Evolutionary conservation across 441 rosid genomes (phyloP), one percentile per base, ranked within the genome.

Genomic region (Erysimum cheiri): DNA sequence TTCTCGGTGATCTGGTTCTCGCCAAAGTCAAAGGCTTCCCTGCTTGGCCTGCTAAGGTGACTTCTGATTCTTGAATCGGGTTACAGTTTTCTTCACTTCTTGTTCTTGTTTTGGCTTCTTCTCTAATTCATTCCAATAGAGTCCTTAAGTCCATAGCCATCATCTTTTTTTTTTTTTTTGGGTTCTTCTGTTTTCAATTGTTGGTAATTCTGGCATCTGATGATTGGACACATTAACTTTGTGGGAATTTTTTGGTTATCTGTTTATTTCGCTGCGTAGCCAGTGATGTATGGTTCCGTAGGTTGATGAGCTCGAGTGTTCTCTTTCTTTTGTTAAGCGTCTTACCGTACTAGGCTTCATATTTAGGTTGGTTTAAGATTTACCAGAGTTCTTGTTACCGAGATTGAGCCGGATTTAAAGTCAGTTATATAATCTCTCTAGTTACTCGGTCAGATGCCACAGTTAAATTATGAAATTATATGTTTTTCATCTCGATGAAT

Each of bases 1-100:
- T 90, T 67, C 69, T 91, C 75, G 98, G 98, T 75, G 98, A 93
- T 96, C 98, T 91, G 55, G 97, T 96, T 60, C 96, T 93, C 37
- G 98, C 99, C 72, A 96, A 89, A 82, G 98, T 96, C 81, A 91
- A 96, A 87, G 99, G 99, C 15, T 88, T 86, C 80, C 99, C 98
- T 69, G 81, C 85, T 81, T 96, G 99, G 99, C 99, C 98, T 81
- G 99, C 99, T 60, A 88, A 89, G 97, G 99, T 96, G 36, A 29
- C 56, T 64, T 48, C 58, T 67, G 43, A 48, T 55, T 58, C 24
- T 35, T 13, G 19, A 28, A 19, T 33, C 8, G 33, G 43, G 0
- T 47, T 58, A 50, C 13, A 12, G 3, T 12, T 13, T 58, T 37
- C 6, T 36, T 36, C 31, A 55, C 60, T 5, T 5, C 7, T 35